Percentiles rank a stretch among this genome's conserved stretches.
Conservation (phyloP, 2,329 filamentous ascomycete species). For the Colletotrichum destructivum region DNA sequence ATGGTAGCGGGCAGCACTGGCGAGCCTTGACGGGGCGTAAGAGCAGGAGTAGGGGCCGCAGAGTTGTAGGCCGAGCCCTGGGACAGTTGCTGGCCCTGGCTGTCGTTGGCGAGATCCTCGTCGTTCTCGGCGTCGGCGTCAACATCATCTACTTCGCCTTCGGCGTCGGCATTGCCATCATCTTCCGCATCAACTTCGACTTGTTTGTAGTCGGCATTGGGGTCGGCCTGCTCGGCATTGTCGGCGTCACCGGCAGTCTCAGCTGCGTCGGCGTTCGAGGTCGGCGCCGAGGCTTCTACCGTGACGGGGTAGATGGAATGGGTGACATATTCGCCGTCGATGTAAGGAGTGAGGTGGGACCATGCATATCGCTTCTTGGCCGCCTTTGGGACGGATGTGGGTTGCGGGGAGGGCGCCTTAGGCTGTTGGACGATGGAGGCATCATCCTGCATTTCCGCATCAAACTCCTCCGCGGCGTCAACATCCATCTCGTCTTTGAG, state of each 20-base stretch:
- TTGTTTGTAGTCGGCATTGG: conserved; percentile 41
- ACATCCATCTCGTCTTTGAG: conserved; percentile 29
- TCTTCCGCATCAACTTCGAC: conserved; percentile 46
- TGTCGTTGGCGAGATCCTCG: conserved; percentile 37
- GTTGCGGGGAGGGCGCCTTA: conserved; percentile 37
- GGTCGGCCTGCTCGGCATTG: conserved; percentile 27
- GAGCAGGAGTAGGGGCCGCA: conserved; percentile 55
- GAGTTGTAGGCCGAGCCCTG: conserved; percentile 44
- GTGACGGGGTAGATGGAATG: conserved; percentile 50
- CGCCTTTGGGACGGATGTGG: conserved; percentile 1
- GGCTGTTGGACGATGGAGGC: conserved; percentile 17
- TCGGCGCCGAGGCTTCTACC: conserved; percentile 46
- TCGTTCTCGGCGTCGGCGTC: conserved; percentile 41
- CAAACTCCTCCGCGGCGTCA: conserved; percentile 20
- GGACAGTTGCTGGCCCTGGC: conserved; percentile 29
- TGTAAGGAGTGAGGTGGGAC: conserved; percentile 58
- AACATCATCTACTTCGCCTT: conserved; percentile 48
- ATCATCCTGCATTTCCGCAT: conserved; percentile 10
- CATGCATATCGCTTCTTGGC: conserved; percentile 49
- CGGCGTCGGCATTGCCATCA: conserved; percentile 45
- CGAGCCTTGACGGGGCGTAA: conserved; percentile 57
- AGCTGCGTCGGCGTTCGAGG: conserved; percentile 24
- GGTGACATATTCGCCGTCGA: conserved; percentile 55
- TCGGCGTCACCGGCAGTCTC: conserved; percentile 31
- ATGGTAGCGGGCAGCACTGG: conserved; percentile 50